Evolutionary conservation across 1,139 yeast species (phyloP), one percentile per base, ranked within the genome.

Genomic region (Candida sp.): DNA sequence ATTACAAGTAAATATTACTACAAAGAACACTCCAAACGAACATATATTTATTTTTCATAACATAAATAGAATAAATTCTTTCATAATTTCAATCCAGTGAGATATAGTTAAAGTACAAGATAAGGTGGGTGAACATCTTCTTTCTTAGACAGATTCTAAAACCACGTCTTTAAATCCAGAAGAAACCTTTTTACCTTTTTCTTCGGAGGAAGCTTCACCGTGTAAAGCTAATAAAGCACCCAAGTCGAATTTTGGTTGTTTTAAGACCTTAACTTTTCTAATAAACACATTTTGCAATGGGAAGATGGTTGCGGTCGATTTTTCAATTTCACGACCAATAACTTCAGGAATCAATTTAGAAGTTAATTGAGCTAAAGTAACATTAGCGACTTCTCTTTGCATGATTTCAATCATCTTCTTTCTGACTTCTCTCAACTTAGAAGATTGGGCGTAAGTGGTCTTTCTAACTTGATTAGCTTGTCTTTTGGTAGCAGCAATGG

Each of bases 401-500:
- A 73, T 72, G 55, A 73, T 71, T 62, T 73, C 77, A 49, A 66
- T 66, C 77, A 72, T 72, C 68, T 72, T 72, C 64, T 71, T 73
- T 70, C 78, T 70, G 50, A 73, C 69, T 61, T 72, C 78, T 66
- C 75, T 71, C 61, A 73, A 73, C 63, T 73, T 72, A 50, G 77
- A 72, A 45, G 75, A 62, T 65, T 73, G 76, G 60, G 78, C 78
- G 61, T 73, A 73, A 48, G 78, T 70, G 49, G 78, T 73, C 69
- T 71, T 73, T 64, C 67, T 73, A 55, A 73, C 70, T 62, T 73
- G 78, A 68, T 73, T 73, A 54, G 71, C 69, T 64, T 73, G 78
- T 71, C 77, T 73, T 66, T 71, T 71, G 64, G 78, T 73, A 73
- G 73, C 72, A 50, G 78, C 78, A 66, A 73, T 73, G 54, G 77